Evolutionary conservation across 805 yeast species (phyloP), one percentile per base, ranked within the genome.

Genomic region (Sugiyamaella marilandica): DNA sequence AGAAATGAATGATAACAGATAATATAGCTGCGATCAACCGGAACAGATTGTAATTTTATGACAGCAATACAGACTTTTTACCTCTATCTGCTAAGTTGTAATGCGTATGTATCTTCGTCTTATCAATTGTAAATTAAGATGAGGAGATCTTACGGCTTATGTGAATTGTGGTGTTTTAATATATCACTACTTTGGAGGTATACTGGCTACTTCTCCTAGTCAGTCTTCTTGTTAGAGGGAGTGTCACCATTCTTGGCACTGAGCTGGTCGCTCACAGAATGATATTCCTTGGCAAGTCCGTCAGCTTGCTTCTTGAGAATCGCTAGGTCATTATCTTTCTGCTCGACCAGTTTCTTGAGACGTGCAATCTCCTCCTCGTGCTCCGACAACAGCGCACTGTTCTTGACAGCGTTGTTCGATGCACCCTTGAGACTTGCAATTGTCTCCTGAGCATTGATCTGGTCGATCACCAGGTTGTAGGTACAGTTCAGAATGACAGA

Each of bases 401-500:
- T 54, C 55, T 55, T 47, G 57, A 59, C 55, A 51, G 55, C 21
- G 45, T 47, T 56, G 24, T 61, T 53, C 33, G 69, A 59, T 4
- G 59, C 47, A 29, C 60, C 61, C 46, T 62, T 67, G 54, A 72
- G 61, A 60, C 68, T 62, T 57, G 66, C 70, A 75, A 79, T 64
- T 74, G 76, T 64, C 80, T 89, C 76, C 82, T 85, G 62, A 82
- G 78, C 54, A 16, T 54, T 49, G 39, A 59, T 55, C 39, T 59
- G 50, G 31, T 62, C 62, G 35, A 55, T 45, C 13, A 59, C 63
- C 54, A 62, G 39, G 18, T 54, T 36, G 68, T 87, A 89, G 1
- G 97, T 89, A 72, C 97, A 80, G 64, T 85, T 83, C 60, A 91
- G 82, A 49, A 89, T 85, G 65, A 91, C 76, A 1, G 96, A 87